Evolutionary conservation across 805 yeast genomes (phyloP).

Genomic region (Millerozyma acaciae): DNA sequence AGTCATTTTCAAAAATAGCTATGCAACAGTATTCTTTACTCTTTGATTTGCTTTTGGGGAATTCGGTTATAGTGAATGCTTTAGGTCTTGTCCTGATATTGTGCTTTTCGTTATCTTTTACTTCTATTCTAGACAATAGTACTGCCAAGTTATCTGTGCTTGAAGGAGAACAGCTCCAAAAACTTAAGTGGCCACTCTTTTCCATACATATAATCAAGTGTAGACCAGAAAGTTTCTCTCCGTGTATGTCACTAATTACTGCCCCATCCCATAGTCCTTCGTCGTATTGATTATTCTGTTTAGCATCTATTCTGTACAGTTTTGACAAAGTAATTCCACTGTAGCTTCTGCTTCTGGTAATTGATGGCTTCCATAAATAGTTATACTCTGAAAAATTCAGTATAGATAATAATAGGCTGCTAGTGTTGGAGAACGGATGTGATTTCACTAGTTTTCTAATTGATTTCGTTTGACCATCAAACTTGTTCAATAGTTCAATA

Average conservation of each 20-base stretch:
- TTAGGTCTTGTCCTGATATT: conserved; percentile 13
- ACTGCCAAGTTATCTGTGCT: conserved; percentile 25
- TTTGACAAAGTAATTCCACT: conserved; percentile 29
- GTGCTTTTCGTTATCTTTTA: conserved; percentile 9
- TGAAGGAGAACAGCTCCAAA: conserved; percentile 58
- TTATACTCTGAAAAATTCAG: conserved; percentile 37
- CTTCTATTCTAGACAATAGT: conserved; percentile 15
- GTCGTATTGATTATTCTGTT: conserved; percentile 4
- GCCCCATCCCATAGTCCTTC: conserved; percentile 30
- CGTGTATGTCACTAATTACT: conserved; percentile 28
- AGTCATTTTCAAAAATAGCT: conserved; percentile 42
- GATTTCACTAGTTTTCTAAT: conserved; percentile 65
- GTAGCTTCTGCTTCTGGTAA: conserved; percentile 12
- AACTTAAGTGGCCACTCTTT: conserved; percentile 36
- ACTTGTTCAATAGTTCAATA: conserved; percentile 38
- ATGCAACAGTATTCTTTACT: conserved; percentile 37
- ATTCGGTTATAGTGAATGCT: conserved; percentile 20
- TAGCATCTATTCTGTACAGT: conserved; percentile 26
- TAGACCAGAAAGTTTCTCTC: conserved; percentile 15
- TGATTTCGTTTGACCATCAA: conserved; percentile 86
- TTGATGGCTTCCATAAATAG: conserved; percentile 41
- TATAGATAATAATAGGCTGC: conserved; percentile 31
- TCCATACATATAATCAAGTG: conserved; percentile 33
- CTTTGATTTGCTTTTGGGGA: conserved; percentile 3
- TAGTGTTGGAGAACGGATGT: conserved; percentile 24